Conservation (phyloP, 2,329 filamentous ascomycete genomes). For the Hypoxylon sp. region DNA sequence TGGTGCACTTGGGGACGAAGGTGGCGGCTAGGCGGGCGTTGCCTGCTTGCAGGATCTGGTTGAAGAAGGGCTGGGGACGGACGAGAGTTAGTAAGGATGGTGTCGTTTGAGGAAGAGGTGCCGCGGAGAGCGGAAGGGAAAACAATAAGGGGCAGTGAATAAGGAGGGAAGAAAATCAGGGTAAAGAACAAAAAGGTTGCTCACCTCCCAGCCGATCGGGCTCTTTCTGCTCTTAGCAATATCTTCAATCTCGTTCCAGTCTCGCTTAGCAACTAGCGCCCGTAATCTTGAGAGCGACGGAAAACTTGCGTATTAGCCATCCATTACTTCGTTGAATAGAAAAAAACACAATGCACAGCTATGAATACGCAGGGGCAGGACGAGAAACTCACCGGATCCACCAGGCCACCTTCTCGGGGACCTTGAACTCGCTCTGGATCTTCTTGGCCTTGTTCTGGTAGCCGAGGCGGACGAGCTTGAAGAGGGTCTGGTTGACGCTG, state of each 20-base stretch:
- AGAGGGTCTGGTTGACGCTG: constrained; percentile 90
- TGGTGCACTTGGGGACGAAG: constrained; percentile 89
- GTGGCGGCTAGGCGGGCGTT: constrained; percentile 84
- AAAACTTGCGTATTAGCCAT: constrained; percentile 11
- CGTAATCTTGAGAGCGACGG: constrained; percentile 66
- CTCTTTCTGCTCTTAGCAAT: constrained; percentile 80
- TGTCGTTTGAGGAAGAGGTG: background rate
- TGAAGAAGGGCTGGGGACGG: constrained; percentile 80
- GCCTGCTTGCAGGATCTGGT: constrained; percentile 84
- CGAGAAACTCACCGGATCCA: constrained; percentile 69
- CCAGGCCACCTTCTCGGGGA: constrained; percentile 88
- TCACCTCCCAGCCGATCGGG: constrained; percentile 94
- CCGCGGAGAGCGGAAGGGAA: background rate
- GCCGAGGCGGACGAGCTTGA: constrained; percentile 82
- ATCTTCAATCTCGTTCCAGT: constrained; percentile 94
- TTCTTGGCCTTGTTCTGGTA: constrained; percentile 87
- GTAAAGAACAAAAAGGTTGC: constrained; percentile 47
- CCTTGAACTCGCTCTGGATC: constrained; percentile 89
- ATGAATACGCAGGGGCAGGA: background rate
- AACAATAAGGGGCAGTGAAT: background rate
- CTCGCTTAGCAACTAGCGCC: constrained; percentile 85
- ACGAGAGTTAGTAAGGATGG: constrained; percentile 19
- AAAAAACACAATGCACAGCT: too few species aligned
- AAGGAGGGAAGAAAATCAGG: too few species aligned
- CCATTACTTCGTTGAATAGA: too few species aligned